phyloP scores from a whole-genome alignment of 129 eudicot species.

The Centrapalus pauciflorus region DNA sequence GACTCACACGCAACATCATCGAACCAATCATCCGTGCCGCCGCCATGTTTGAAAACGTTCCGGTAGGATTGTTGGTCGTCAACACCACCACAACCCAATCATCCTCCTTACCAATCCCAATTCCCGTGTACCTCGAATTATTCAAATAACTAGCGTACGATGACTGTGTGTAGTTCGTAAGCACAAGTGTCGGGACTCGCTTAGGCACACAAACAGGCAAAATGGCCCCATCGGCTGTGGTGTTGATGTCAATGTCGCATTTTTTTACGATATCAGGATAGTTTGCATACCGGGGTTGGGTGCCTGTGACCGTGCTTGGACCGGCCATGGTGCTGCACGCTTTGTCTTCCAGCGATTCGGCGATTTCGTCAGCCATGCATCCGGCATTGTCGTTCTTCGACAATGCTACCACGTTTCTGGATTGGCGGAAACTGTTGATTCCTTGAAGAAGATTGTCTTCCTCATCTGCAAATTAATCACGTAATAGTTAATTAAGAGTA shows the following conservation, averaged over 20 bases:
- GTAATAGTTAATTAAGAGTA: too few relatives aligned
- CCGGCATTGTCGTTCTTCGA: constrained; percentile 55
- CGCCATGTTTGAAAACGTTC: constrained; percentile 39
- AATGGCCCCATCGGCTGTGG: constrained; percentile 46
- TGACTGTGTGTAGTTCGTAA: constrained; percentile 72
- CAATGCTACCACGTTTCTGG: constrained; percentile 29
- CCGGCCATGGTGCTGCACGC: constrained; percentile 36
- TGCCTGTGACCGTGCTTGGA: constrained; percentile 26
- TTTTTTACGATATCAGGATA: constrained; percentile 35
- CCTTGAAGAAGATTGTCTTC: constrained; percentile 76
- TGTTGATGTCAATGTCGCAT: constrained; percentile 49
- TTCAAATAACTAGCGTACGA: constrained; percentile 41
- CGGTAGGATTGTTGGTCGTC: constrained; percentile 45
- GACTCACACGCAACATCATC: neutral
- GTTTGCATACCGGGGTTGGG: constrained; percentile 30
- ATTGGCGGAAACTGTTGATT: constrained; percentile 58
- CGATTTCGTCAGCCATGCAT: constrained; percentile 73
- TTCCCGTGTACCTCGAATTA: constrained; percentile 52
- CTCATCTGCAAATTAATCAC: constrained; percentile 41
- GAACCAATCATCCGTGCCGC: neutral
- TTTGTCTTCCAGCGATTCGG: constrained; percentile 41
- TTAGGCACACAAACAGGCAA: constrained; percentile 63
- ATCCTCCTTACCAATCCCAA: constrained; percentile 57
- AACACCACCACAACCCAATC: constrained; percentile 73
- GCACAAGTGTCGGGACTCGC: constrained; percentile 48